A percentile compares a stretch with the other conserved stretches of the same genome.
These are phyloP conservation scores for Candida andamanensis DNA, from an alignment of 805 yeast species.

Conservation along the genomic window DNA sequence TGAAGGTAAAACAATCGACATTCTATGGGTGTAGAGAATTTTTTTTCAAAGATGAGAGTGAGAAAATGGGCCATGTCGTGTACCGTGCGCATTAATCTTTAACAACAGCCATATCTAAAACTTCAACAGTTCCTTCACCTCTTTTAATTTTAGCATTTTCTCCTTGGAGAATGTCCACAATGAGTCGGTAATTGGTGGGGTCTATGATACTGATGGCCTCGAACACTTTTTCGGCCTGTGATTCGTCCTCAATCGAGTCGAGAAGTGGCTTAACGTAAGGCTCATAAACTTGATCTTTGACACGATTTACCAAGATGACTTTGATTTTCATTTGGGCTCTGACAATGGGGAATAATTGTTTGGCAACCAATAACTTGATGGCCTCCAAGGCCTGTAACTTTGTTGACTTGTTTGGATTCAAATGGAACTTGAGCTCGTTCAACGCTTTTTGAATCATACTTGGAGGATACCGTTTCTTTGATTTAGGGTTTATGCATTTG, in stretches of 20 bases:
- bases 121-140: conserved; percentile 69
- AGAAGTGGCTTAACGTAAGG: conserved; percentile 30
- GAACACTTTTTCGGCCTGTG: conserved; percentile 44
- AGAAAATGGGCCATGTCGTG: not conserved
- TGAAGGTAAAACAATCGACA: conserved; percentile 41
- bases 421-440: conserved; percentile 70
- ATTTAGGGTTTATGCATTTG: conserved; percentile 85
- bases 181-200: conserved; percentile 73
- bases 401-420: conserved; percentile 67
- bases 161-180: conserved; percentile 57
- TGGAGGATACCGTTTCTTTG: conserved; percentile 89
- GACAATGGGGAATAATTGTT: conserved; percentile 87
- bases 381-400: conserved; percentile 91
- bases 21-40: conserved; percentile 5
- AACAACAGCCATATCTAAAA: conserved; percentile 84
- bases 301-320: conserved; percentile 52
- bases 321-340: conserved; percentile 90
- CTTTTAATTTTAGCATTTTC: conserved; percentile 39
- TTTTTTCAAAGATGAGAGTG: not conserved
- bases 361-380: conserved; percentile 66
- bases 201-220: conserved; percentile 65
- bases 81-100: conserved; percentile 33
- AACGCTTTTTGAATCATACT: conserved; percentile 88
- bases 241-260: conserved; percentile 36
- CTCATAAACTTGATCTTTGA: conserved; percentile 36